These are phyloP conservation scores for Mucor indicus DNA, from an alignment of 371 early-diverging fungal genomes.

Conservation along the genomic window DNA sequence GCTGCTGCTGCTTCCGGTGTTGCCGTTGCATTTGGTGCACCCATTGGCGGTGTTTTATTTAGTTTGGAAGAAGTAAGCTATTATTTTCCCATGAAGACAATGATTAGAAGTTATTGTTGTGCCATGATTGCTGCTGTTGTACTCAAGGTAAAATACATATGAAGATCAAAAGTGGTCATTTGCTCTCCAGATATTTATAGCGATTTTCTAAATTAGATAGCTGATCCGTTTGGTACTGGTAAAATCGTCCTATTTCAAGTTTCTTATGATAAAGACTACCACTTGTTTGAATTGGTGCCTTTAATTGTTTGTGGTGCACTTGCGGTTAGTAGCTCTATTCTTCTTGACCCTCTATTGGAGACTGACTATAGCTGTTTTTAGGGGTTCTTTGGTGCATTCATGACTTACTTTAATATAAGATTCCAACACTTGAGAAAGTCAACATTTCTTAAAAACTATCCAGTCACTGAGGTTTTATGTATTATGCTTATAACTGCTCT, in stretches of 20 bases:
- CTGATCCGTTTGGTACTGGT: constrained; percentile 88
- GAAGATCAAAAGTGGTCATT: too few species aligned
- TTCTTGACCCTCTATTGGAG: too few species aligned
- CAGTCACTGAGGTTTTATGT: constrained; percentile 68
- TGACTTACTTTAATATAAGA: constrained; percentile 68
- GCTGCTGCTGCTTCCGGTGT: constrained; percentile 90
- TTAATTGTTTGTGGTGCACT: constrained; percentile 80
- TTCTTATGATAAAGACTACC: constrained; percentile 81
- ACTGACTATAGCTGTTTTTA: too few species aligned
- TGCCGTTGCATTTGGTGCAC: constrained; percentile 90
- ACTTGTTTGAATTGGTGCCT: constrained; percentile 82
- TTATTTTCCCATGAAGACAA: constrained; percentile 88
- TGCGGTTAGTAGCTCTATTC: constrained; percentile 72
- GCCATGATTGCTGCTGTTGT: constrained; percentile 84
- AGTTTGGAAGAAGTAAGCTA: constrained; percentile 86
- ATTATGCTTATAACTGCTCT: constrained; percentile 75
- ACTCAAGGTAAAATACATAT: constrained; percentile 61
- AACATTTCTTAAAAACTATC: constrained; percentile 47
- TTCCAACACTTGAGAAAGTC: constrained; percentile 63
- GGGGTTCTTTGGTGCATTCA: constrained; percentile 86
- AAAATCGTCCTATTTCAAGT: constrained; percentile 92
- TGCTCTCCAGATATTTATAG: too few species aligned
- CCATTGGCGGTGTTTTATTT: constrained; percentile 93
- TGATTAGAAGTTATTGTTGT: constrained; percentile 91
- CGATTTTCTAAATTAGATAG: too few species aligned